Evolutionary conservation across 495 filamentous ascomycete species (phyloP), one percentile per base, ranked within the genome.

Genomic region (Aspergillus heteromorphus): DNA sequence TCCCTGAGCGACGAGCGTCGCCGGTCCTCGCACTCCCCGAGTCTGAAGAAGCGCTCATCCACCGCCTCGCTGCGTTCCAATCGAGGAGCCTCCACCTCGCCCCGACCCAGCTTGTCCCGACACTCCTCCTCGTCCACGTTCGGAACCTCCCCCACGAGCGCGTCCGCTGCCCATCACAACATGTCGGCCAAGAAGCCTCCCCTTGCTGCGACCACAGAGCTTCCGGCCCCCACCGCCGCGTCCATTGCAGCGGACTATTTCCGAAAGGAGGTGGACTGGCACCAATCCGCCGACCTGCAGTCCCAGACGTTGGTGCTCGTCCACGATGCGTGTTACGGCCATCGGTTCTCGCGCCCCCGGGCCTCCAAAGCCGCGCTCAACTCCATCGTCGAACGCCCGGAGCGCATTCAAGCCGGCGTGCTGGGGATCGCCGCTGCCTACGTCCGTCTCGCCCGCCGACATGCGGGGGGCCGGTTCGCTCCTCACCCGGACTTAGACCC

Each of bases 291-390:
- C 7, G 74, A 79, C 38, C 62, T 77, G 10, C 61, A 69, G 9
- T 71, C 87, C 19, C 83, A 88, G 60, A 89, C 89, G 0, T 67
- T 92, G 2, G 91, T 96, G 9, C 79, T 98, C 27, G 64, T 97
- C 4, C 89, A 97, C 54, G 95, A 98, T 68, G 84, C 86, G 48
- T 95, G 92, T 72, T 98, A 97, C 60, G 91, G 90, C 10, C 93
- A 98, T 67, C 84, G 88, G 1, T 97, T 81, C 63, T 87, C 90
- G 11, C 80, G 93, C 19, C 90, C 89, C n/a, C 83, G 86, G 34
- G 83, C 87, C 0, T 82, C 80, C 2, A 83, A 82, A 49, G 75
- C 73, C 2, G 76, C 75, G 4, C 76, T 97, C 0, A 82, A 65
- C 48, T 85, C 80, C 38, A 92, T 97, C 45, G 90, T 97, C 13